phyloP scores from a whole-genome alignment of 73 alveolate genomes.

The Loxodes magnus region DNA sequence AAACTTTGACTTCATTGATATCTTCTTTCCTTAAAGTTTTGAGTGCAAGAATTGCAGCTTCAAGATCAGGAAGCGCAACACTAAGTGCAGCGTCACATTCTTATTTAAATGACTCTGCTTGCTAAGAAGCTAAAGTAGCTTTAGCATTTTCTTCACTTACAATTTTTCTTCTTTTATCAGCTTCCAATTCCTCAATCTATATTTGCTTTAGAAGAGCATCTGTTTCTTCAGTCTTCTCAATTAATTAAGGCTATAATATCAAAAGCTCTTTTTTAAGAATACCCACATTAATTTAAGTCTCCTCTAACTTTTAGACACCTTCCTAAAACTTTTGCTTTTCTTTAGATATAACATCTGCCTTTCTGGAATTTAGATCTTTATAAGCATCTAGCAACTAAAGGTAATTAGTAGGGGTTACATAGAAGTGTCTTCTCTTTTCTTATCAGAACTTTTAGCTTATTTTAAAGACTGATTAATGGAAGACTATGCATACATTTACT shows the following conservation, averaged over 20 bases:
- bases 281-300: constrained; percentile 81
- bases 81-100: constrained; percentile 56
- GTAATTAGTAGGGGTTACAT: constrained; percentile 71
- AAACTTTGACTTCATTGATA: constrained; percentile 49
- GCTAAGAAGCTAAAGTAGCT: constrained; percentile 55
- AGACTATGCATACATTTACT: constrained; percentile 56
- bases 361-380: constrained; percentile 45
- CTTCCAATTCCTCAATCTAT: constrained; percentile 66
- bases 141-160: constrained; percentile 63
- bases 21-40: constrained; percentile 43
- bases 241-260: constrained; percentile 75
- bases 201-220: constrained; percentile 71
- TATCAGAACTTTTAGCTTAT: constrained; percentile 42
- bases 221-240: constrained; percentile 73
- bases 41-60: constrained; percentile 62
- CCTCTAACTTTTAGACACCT: constrained; percentile 80
- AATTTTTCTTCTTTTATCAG: constrained; percentile 52
- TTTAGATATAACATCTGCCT: constrained; percentile 37
- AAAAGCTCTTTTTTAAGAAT: constrained; percentile 70
- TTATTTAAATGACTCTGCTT: constrained; percentile 55
- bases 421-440: constrained; percentile 61
- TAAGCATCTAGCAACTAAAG: constrained; percentile 49
- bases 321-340: constrained; percentile 48
- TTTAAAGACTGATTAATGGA: constrained; percentile 38
- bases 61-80: constrained; percentile 56